Conservation (phyloP, 495 filamentous ascomycete species). For the Hypomontagnella submonticulosa region DNA sequence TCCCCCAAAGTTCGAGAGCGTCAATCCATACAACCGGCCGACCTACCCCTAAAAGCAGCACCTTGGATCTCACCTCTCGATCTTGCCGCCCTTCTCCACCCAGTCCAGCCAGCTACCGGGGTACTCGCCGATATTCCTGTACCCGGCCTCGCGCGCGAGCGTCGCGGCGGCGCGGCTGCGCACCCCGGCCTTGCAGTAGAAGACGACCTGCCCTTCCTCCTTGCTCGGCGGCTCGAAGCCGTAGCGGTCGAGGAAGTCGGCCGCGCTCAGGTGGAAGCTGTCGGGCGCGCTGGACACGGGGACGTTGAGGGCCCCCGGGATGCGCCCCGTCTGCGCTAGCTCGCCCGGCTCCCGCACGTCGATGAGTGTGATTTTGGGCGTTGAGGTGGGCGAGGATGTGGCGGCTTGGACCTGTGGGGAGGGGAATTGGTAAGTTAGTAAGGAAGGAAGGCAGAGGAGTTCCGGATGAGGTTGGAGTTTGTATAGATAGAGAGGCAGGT, state of each 20-base stretch:
- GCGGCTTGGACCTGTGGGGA: conserved; percentile 30
- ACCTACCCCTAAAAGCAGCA: not conserved
- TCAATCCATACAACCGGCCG: not conserved
- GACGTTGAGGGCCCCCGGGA: conserved; percentile 82
- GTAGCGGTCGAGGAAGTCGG: conserved; percentile 81
- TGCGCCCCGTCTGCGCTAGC: conserved; percentile 71
- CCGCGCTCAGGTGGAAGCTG: conserved; percentile 73
- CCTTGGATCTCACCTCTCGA: conserved; percentile 58
- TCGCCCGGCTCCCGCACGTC: conserved; percentile 92
- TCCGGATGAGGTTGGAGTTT: too few species aligned
- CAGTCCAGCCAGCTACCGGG: conserved; percentile 92
- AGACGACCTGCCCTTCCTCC: conserved; percentile 68
- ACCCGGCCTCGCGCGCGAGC: conserved; percentile 81
- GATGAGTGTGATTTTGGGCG: conserved; percentile 37
- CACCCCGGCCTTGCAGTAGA: conserved; percentile 94
- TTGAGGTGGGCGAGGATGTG: not conserved
- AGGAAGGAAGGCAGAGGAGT: not conserved
- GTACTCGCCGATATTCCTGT: conserved; percentile 80
- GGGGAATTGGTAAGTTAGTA: conserved; percentile 46
- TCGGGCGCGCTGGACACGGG: conserved; percentile 82
- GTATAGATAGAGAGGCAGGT: conserved; percentile 42
- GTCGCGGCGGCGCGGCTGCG: conserved; percentile 82
- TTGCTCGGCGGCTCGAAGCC: conserved; percentile 70
- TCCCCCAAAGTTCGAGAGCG: too few species aligned
- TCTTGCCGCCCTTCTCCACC: conserved; percentile 72